Base-by-base conservation (phyloP, 2,329 filamentous ascomycete species). In the Tolypocladium pustulatum region DNA sequence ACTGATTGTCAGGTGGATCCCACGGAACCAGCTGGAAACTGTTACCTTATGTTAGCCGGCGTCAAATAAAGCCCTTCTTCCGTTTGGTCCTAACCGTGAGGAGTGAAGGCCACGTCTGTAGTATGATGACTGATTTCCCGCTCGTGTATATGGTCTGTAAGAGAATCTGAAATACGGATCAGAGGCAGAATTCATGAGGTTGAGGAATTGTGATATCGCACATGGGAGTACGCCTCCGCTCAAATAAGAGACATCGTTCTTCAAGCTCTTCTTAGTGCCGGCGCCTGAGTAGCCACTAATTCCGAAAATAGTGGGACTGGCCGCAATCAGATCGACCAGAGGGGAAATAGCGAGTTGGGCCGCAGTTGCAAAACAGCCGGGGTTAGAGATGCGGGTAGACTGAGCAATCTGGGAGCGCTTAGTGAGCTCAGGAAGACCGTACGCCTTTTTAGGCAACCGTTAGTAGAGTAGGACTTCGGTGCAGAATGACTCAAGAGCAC, bases 231-330 rank as follows among this genome's bases (percentile, higher is more conserved):
- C n/a, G n/a, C n/a, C n/a, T n/a, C n/a, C n/a, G n/a, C n/a, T n/a
- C n/a, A n/a, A n/a, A n/a, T n/a, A n/a, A n/a, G n/a, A n/a, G n/a
- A 95, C 84, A 69, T 97, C 89, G 77, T 97, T 99, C 83, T 96
- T 97, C 25, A 91, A 88, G 63, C 85, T 90, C 0, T 91, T 91
- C 80, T 97, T 97, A 54, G 92, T 96, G 65, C 94, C 94, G 12
- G 94, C 94, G 41, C 94, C 94, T 0, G 90, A 95, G 77, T 97
- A 97, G 2, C 38, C 38, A 40, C 38, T 40, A 7, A 97, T 88
- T 72, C 93, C 93, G 67, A 97, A 97, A 56, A 94, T 80, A 25
- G 86, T 89, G 9, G 93, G 91, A n/a, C 67, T 88, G 81, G 27
- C 88, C 83, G n/a, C n/a, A n/a, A n/a, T n/a, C n/a, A n/a, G n/a